These are phyloP conservation scores for Rhodomyrtus tomentosa DNA, from an alignment of 345 rosid genomes.

Conservation along the genomic window DNA sequence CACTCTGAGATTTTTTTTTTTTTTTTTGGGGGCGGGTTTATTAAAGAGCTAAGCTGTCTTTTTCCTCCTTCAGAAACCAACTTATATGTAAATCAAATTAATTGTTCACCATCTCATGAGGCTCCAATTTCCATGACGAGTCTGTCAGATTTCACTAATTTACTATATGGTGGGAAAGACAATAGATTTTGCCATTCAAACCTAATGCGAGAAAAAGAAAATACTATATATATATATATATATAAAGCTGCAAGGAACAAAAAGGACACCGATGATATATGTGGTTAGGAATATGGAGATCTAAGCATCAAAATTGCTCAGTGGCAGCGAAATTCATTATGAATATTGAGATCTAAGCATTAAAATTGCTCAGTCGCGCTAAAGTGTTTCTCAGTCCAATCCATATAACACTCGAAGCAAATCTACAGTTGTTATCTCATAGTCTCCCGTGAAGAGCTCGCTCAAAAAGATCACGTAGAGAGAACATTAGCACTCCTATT, in stretches of 20 bases:
- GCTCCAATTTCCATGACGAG: not conserved
- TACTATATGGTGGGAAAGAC: not conserved
- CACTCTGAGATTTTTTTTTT: too few relatives aligned
- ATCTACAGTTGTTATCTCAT: not conserved
- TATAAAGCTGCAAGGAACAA: not conserved
- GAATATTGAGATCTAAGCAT: not conserved
- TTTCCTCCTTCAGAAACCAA: not conserved
- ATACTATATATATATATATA: not conserved
- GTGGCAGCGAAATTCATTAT: too few relatives aligned
- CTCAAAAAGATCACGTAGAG: not conserved
- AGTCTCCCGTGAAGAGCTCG: not conserved
- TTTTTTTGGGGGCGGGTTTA: too few relatives aligned
- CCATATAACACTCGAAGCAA: not conserved
- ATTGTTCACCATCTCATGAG: not conserved
- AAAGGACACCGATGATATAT: not conserved
- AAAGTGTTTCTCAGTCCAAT: not conserved
- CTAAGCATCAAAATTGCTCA: not conserved
- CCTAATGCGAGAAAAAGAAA: not conserved
- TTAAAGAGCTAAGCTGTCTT: not conserved
- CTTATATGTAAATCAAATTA: not conserved
- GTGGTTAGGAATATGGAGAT: not conserved
- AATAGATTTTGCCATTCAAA: not conserved
- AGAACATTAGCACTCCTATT: not conserved
- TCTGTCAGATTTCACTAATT: not conserved
- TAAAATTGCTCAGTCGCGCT: not conserved